Base-by-base conservation (phyloP, 148 eudicot genomes). In the Chenopodium formosanum region DNA sequence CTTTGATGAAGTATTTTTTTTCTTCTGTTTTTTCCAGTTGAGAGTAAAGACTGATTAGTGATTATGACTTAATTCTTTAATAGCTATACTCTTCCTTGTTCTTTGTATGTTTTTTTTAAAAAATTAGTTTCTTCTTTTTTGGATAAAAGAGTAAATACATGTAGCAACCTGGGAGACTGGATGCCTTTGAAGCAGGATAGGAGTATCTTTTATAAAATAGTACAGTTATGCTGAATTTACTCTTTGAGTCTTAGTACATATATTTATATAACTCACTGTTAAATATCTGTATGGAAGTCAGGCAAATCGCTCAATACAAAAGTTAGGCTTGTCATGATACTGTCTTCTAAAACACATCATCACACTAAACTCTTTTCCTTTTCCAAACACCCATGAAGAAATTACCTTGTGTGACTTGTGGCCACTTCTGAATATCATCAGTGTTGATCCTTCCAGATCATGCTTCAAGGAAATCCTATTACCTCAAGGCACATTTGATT, bases 1-100 rank as follows among this genome's bases (percentile, higher is more conserved):
- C 79, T 52, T 77, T 71, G 65, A 77, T 50, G 66, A 29, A 46
- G 34, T 70, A 58, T 65, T 74, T 53, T 81, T 17, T 56, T 56
- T 16, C 11, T 60, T 56, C n/a, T 50, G 77, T 16, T 46, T 75
- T 6, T 71, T 52, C 40, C 34, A 68, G 8, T 58, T n/a, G 58
- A 56, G 32, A 44, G 13, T 58, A 13, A 40, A 56, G 32, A 44
- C 66, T 71, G 17, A 9, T 25, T 8, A 72, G 46, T 4, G 27
- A 3, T 50, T n/a, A 63, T 58, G n/a, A 0, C n/a, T 62, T 56
- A 62, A 34, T 77, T 60, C 16, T 76, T 48, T 17, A 44, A 20
- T 11, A 20, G 4, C 0, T 62, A 12, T 37, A 1, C 27, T 77
- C 52, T 23, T 22, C 25, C 52, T 44, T 62, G 22, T 16, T 46